Evolutionary conservation across 352 stramenopile species (phyloP).

Genomic region (Phytopythium aichiense): DNA sequence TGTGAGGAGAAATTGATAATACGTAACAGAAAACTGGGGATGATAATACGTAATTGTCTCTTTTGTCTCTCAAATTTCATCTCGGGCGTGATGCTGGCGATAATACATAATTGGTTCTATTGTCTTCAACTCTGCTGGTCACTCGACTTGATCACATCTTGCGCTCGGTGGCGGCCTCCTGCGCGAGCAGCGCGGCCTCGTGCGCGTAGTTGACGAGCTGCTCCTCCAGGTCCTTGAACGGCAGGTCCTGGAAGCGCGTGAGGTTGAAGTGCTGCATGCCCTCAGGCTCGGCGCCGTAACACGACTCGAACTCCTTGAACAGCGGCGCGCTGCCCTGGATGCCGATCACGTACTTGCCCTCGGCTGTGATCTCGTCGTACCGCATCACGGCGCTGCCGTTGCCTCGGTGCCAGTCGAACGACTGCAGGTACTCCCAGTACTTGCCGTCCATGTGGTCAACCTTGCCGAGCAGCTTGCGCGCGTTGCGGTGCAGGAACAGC

Average conservation of each 20-base stretch:
- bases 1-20: neutral
- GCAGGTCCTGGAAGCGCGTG: constrained; percentile 30
- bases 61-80: neutral
- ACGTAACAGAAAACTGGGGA: no score
- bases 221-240: constrained; percentile 44
- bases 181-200: constrained; percentile 27
- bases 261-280: constrained; percentile 37
- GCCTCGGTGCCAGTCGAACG: constrained; percentile 33
- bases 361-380: constrained; percentile 35
- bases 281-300: constrained; percentile 40
- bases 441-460: constrained; percentile 29
- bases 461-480: constrained; percentile 60
- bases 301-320: constrained; percentile 49
- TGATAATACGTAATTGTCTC: neutral
- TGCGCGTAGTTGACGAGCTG: constrained; percentile 49
- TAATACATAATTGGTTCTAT: no score
- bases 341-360: constrained; percentile 34
- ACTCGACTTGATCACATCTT: neutral
- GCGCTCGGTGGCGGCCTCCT: constrained; percentile 4
- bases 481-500: constrained; percentile 74
- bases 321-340: constrained; percentile 35
- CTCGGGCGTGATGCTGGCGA: neutral
- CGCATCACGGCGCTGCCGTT: constrained; percentile 17
- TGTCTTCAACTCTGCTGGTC: neutral
- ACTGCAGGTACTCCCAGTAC: constrained; percentile 43